Evolutionary conservation across 2,329 filamentous ascomycete species (phyloP).

Genomic region (Colletotrichum euphorbiae): DNA sequence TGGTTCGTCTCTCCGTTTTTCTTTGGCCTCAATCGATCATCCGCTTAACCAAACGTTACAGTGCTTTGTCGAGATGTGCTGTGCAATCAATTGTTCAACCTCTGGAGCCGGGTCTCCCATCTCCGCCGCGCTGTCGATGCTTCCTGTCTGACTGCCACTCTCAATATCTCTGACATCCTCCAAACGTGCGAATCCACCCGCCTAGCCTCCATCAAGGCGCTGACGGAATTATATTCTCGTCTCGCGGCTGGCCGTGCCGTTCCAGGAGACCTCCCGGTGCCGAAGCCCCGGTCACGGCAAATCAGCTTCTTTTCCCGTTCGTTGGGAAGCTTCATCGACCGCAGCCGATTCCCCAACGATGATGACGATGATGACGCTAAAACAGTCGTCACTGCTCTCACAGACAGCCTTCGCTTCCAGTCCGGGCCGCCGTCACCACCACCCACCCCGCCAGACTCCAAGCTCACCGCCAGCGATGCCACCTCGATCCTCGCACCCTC

Average conservation of each 20-base stretch:
- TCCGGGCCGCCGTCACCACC: slow-evolving; percentile 49
- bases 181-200: slow-evolving; percentile 51
- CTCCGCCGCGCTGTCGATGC: slow-evolving; percentile 44
- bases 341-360: slow-evolving; percentile 14
- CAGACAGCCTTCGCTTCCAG: slow-evolving; percentile 43
- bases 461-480: slow-evolving; percentile 41
- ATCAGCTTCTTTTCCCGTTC: slow-evolving; percentile 5
- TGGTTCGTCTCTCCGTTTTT: slow-evolving; percentile 43
- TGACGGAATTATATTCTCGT: slow-evolving; percentile 52
- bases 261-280: slow-evolving; percentile 45
- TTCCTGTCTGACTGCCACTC: slow-evolving; percentile 35
- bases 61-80: slow-evolving; percentile 46
- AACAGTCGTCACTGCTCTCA: slow-evolving; percentile 43
- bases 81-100: slow-evolving; percentile 44
- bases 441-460: slow-evolving; percentile 42
- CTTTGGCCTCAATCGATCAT: slow-evolving; percentile 39
- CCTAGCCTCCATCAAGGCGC: slow-evolving; percentile 46
- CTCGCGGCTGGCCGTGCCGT: slow-evolving; percentile 47
- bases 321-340: neutral
- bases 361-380: slow-evolving; percentile 43
- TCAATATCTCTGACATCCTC: slow-evolving; percentile 50
- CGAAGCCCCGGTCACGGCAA: slow-evolving; percentile 41
- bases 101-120: slow-evolving; percentile 43
- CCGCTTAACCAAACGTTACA: slow-evolving; percentile 10
- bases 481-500: slow-evolving; percentile 40